Percentiles rank a stretch among this genome's conserved stretches.
phyloP scores from a whole-genome alignment of 208 protist genomes.

The Leishmania tarentolae region DNA sequence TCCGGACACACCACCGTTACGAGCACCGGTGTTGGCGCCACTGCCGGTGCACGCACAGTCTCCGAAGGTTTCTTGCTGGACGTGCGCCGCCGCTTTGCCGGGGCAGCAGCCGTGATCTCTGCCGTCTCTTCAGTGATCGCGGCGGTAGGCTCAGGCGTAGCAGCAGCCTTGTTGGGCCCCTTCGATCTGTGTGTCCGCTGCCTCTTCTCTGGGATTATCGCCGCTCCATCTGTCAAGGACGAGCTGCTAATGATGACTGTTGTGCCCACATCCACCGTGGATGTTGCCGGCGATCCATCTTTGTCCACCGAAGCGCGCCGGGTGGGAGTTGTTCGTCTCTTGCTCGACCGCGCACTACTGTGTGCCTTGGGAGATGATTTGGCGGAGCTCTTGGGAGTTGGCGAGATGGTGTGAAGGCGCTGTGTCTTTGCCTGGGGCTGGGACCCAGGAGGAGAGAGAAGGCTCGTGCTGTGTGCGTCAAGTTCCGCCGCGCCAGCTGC shows the following conservation, averaged over 20 bases:
- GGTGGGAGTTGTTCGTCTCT: background rate
- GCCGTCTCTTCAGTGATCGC: background rate
- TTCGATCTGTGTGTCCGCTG: conserved; percentile 6
- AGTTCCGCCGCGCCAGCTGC: background rate
- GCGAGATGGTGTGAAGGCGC: background rate
- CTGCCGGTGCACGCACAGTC: background rate
- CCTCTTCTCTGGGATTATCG: background rate
- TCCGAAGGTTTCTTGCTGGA: conserved; percentile 1
- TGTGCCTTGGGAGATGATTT: background rate
- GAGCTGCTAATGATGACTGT: background rate
- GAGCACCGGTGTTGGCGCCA: background rate
- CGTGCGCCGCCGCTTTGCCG: conserved; percentile 15
- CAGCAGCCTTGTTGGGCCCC: background rate
- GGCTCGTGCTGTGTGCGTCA: conserved; percentile 1
- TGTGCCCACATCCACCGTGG: background rate
- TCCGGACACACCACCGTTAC: conserved; percentile 37
- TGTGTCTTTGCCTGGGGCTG: conserved; percentile 3
- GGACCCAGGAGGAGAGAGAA: conserved; percentile 4
- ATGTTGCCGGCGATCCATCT: background rate
- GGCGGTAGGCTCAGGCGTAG: background rate
- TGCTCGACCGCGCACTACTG: background rate
- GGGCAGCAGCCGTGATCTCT: background rate
- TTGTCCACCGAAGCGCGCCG: conserved; percentile 4
- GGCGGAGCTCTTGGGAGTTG: background rate
- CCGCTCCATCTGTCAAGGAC: background rate